Conservation (phyloP, 169 alveolate species). For the Plasmodium reichenowi region DNA sequence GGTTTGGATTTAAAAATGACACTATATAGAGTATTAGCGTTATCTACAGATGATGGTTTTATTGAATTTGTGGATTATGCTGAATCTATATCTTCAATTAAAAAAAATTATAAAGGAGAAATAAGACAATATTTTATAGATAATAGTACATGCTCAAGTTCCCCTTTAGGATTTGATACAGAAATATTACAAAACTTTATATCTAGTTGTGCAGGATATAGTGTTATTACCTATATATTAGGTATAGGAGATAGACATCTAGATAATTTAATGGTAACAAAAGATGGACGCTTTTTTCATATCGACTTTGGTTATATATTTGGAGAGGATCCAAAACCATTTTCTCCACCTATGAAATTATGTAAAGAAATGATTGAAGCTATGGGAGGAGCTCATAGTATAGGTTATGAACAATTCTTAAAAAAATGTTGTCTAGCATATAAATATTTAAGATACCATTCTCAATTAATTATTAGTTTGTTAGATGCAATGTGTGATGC, state of each 20-base stretch:
- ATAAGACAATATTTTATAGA: conserved; percentile 77
- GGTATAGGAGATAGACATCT: conserved; percentile 99
- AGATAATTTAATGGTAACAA: conserved; percentile 96
- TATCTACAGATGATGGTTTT: conserved; percentile 89
- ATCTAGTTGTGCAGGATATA: conserved; percentile 97
- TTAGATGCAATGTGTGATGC: conserved; percentile 94
- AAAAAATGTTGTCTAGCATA: conserved; percentile 88
- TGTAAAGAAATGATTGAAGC: conserved; percentile 80
- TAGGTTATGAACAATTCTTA: conserved; percentile 86
- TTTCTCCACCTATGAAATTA: conserved; percentile 81
- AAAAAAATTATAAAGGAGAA: conserved; percentile 76
- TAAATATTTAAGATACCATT: conserved; percentile 88
- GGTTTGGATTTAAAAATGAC: conserved; percentile 92
- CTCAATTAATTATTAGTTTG: conserved; percentile 90
- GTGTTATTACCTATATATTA: conserved; percentile 97
- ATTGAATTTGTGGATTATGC: conserved; percentile 83
- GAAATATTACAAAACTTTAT: conserved; percentile 91
- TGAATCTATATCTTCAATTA: conserved; percentile 57
- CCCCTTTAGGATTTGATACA: conserved; percentile 74
- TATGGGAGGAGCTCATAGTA: conserved; percentile 95
- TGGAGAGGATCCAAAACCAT: conserved; percentile 91
- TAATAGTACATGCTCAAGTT: conserved; percentile 3
- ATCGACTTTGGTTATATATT: conserved; percentile 98
- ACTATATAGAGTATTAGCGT: conserved; percentile 88
- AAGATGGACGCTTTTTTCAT: conserved; percentile 95